Evolutionary conservation across 108 stramenopile genomes (phyloP), one percentile per base, ranked within the genome.

Genomic region (Fistulifera pelliculosa): DNA sequence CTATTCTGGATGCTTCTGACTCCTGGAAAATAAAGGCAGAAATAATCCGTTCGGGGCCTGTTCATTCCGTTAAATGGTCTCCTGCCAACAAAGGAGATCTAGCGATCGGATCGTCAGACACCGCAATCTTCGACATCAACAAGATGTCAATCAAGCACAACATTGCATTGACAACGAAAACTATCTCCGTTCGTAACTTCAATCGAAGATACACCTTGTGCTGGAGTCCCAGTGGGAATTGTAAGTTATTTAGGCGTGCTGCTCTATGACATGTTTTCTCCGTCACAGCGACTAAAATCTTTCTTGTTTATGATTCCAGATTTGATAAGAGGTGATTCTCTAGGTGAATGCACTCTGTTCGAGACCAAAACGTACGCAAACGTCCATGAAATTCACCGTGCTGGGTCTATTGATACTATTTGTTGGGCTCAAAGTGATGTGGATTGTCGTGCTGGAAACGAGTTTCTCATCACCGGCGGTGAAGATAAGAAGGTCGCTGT

Each of bases 351-450:
- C 27, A 54, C 60, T 0, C 16, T 79, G 27, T 48, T 71, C 2
- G 77, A 79, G 47, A 74, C 73, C 31, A 67, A 62, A 39, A 50
- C 49, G 1, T 77, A 35, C 38, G 51, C 76, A 13, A 49, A 64
- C 5, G 68, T 77, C 15, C 60, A 77, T 23, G 65, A 73, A 54
- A 51, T 73, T 24, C 67, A 66, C 18, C 27, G 71, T 15, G 16
- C 44, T 1, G 53, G 38, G 10, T 19, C 41, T 4, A 54, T 73
- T 2, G 26, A 58, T 28, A 27, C 43, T 47, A 16, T 77, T 18
- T 58, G 41, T 12, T 77, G 76, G 76, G 60, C 60, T 3, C 53
- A 66, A 24, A 48, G 53, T 52, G 22, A 47, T 12, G 21, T 48
- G 16, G 21, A 17, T 2, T 49, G 45, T 39, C 21, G 56, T 31